Evolutionary conservation across 2,329 filamentous ascomycete genomes (phyloP), one percentile per base, ranked within the genome.

Genomic region (Calonectria henricotiae): DNA sequence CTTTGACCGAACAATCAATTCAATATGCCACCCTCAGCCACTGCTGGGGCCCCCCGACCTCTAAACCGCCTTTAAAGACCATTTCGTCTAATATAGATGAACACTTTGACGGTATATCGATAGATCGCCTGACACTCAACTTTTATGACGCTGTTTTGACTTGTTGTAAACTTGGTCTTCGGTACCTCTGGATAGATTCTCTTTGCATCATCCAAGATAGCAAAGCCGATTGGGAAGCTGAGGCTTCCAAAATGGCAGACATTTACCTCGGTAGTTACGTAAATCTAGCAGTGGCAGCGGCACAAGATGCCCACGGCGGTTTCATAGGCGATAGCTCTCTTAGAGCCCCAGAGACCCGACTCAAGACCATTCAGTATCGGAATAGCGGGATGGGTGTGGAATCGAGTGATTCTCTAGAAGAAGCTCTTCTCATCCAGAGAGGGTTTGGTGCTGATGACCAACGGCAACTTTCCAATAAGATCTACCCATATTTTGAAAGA

Each of bases 131-230:
- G 3, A 51, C 47, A 1, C 47, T 51, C 6, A 51, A 51, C 47
- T 51, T 51, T 15, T 13, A 15, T 5, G 47, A 51, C 30, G 27
- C 47, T 11, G 25, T 51, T 8, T 32, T 27, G 5, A 51, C 30
- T 51, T 51, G 47, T 15, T 51, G 27, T 25, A 32, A 54, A 32
- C 49, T 54, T 35, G 49, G 27, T 9, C 15, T 51, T 17, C 27
- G 30, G 30, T 51, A 32, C 15, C 30, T 51, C 5, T 51, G 47
- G 47, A 51, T 51, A 32, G 47, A 51, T 8, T 51, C 47, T 5
- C 47, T 51, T 4, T 51, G 47, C 8, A 51, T 51, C 27, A 51
- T 51, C n/a, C 47, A 51, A 11, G 47, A 51, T 6, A 17, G n/a
- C 27, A 32, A n/a, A 7, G 25, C 5, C 2, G 47, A 51, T 5